Evolutionary conservation across 2,329 filamentous ascomycete genomes (phyloP).

Genomic region (Stemphylium beticola): DNA sequence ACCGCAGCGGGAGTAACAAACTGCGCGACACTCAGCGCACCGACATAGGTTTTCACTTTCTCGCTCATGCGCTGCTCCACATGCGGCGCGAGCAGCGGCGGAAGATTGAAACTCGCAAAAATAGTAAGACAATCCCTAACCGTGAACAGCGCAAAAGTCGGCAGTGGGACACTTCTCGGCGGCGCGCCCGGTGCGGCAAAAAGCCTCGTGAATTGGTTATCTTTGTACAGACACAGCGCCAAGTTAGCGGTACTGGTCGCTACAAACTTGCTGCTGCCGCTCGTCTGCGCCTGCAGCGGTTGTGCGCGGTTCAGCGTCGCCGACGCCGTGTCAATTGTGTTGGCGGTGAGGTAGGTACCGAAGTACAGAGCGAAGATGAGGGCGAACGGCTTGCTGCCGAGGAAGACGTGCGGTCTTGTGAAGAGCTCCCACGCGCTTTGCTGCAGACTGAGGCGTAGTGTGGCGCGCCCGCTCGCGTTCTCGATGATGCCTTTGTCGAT

Average conservation of each 20-base stretch:
- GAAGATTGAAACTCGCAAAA: slow-evolving; percentile 90
- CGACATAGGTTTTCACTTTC: slow-evolving; percentile 61
- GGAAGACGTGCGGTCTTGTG: slow-evolving; percentile 64
- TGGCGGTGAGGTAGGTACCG: slow-evolving; percentile 88
- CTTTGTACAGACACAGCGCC: slow-evolving; percentile 86
- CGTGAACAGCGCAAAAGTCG: slow-evolving; percentile 80
- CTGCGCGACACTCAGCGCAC: slow-evolving; percentile 65
- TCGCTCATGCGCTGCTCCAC: slow-evolving; percentile 56
- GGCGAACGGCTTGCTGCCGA: slow-evolving; percentile 70
- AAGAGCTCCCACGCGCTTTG: slow-evolving; percentile 64
- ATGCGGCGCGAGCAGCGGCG: slow-evolving; percentile 74
- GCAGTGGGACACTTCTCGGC: slow-evolving; percentile 64
- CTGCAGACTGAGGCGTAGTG: slow-evolving; percentile 65
- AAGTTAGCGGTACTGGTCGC: slow-evolving; percentile 84
- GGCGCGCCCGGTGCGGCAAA: slow-evolving; percentile 67
- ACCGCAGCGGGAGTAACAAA: slow-evolving; percentile 80
- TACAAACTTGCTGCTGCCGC: slow-evolving; percentile 80
- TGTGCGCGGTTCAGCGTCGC: slow-evolving; percentile 67
- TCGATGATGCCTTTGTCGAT: slow-evolving; percentile 85
- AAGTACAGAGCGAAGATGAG: slow-evolving; percentile 77
- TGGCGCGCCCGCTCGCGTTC: slow-evolving; percentile 73
- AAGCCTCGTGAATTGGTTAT: slow-evolving; percentile 81
- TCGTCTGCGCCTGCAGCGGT: slow-evolving; percentile 71
- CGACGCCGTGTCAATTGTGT: slow-evolving; percentile 79
- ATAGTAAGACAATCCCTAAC: slow-evolving; percentile 86